A percentile compares a stretch with the other conserved stretches of the same genome.
Conservation (phyloP, 768 basidiomycete genomes). For the Imleria badia region DNA sequence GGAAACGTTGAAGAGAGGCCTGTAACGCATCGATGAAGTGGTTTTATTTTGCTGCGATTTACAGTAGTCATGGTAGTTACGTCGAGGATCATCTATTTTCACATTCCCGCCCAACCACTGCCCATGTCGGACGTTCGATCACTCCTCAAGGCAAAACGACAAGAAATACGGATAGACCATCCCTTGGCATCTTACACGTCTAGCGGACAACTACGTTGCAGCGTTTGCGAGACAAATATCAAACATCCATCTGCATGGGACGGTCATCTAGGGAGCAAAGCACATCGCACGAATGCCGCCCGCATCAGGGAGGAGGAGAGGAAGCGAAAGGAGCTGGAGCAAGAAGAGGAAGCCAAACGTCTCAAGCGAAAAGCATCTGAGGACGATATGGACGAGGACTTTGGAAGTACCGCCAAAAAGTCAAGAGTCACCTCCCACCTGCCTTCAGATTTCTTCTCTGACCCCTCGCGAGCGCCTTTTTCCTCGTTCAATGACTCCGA, state of each 20-base stretch:
- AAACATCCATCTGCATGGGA: constrained; percentile 87
- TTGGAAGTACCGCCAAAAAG: constrained; percentile 29
- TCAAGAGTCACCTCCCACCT: constrained; percentile 36
- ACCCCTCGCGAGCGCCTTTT: constrained; percentile 54
- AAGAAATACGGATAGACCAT: constrained; percentile 70
- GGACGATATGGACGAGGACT: constrained; percentile 26
- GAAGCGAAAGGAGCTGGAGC: constrained; percentile 36
- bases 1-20: too few species aligned
- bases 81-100: too few species aligned
- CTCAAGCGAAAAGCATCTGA: constrained; percentile 35
- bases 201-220: constrained; percentile 67
- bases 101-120: too few species aligned
- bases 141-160: constrained; percentile 79
- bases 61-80: too few species aligned
- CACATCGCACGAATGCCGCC: constrained; percentile 65
- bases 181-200: constrained; percentile 69
- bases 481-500: constrained; percentile 38
- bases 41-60: too few species aligned
- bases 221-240: constrained; percentile 58
- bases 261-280: constrained; percentile 81
- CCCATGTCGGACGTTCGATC: constrained; percentile 79
- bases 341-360: constrained; percentile 36
- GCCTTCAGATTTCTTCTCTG: constrained; percentile 81
- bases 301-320: constrained; percentile 58
- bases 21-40: too few species aligned